These are phyloP conservation scores for Choiromyces venosus DNA, from an alignment of 495 filamentous ascomycete genomes.

Conservation along the genomic window DNA sequence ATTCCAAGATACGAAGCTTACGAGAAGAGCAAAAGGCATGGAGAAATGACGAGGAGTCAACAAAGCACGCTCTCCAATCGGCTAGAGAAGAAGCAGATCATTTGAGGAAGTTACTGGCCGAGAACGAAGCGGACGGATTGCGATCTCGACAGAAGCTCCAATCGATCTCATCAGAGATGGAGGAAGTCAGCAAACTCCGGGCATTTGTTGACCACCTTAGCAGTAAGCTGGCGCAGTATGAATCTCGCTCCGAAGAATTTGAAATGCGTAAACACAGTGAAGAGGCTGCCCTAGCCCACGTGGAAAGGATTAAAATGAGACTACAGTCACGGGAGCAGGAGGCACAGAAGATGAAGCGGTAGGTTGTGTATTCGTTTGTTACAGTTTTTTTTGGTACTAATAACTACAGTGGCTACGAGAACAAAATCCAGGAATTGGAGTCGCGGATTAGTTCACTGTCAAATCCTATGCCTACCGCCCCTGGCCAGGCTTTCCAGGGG, in stretches of 20 bases:
- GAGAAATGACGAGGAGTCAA: conserved; percentile 50
- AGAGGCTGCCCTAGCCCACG: conserved; percentile 50
- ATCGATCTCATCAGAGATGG: conserved; percentile 54
- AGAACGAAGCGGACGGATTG: conserved; percentile 58
- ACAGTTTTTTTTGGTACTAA: conserved; percentile 46
- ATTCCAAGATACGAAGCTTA: conserved; percentile 53
- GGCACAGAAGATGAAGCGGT: conserved; percentile 46
- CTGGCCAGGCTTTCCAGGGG: conserved; percentile 44
- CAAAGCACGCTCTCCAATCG: conserved; percentile 53
- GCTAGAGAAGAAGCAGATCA: conserved; percentile 52
- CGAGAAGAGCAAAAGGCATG: conserved; percentile 65
- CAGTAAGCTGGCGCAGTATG: conserved; percentile 52
- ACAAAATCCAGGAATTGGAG: conserved; percentile 47
- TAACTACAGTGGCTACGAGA: conserved; percentile 46
- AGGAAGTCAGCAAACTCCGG: conserved; percentile 56
- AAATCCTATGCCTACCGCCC: conserved; percentile 34
- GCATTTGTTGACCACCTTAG: conserved; percentile 56
- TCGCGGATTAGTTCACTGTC: conserved; percentile 43
- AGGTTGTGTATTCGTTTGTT: conserved; percentile 2
- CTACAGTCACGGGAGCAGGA: conserved; percentile 53
- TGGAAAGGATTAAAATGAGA: conserved; percentile 50
- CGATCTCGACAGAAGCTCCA: conserved; percentile 55
- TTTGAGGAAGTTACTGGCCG: conserved; percentile 55
- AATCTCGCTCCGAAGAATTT: conserved; percentile 54
- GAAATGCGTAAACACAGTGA: conserved; percentile 50